phyloP scores from a whole-genome alignment of 164 flowering plant species.

The Kingdonia uniflora region DNA sequence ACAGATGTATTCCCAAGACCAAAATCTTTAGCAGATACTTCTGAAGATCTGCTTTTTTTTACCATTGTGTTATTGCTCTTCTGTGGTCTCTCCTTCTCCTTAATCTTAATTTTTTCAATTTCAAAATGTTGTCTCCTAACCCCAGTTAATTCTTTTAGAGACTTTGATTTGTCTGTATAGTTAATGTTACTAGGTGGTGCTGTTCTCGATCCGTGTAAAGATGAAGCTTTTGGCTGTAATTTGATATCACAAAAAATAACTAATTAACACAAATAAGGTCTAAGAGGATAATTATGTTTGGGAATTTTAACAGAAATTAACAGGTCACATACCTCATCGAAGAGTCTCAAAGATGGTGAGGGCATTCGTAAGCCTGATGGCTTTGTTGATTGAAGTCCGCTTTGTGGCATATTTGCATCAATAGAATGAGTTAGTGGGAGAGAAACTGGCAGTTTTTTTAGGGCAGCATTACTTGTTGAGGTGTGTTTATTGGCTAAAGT shows the following conservation, averaged over 20 bases:
- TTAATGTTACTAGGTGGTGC: no score
- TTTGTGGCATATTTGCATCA: constrained; percentile 18
- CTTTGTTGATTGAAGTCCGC: constrained; percentile 26
- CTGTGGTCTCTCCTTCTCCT: not conserved
- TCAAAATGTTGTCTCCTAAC: no score
- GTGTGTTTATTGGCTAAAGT: constrained; percentile 10
- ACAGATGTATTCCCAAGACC: no score
- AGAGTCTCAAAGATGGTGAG: constrained; percentile 75
- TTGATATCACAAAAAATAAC: no score
- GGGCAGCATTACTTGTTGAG: constrained; percentile 11
- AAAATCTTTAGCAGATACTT: constrained; percentile 4
- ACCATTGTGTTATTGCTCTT: constrained; percentile 7
- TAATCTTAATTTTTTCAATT: not conserved
- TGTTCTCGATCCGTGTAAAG: no score
- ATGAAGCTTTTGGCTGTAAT: not conserved
- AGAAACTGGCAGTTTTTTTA: constrained; percentile 12
- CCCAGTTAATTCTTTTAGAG: no score
- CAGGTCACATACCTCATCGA: constrained; percentile 77
- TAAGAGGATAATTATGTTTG: not conserved
- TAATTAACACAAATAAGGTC: no score
- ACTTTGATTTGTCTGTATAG: no score
- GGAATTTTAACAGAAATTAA: not conserved
- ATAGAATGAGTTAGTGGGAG: constrained; percentile 13
- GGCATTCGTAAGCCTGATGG: constrained; percentile 91
- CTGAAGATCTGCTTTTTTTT: constrained; percentile 6